Evolutionary conservation across 257 asterid species (phyloP).

Genomic region (Petunia axillaris): DNA sequence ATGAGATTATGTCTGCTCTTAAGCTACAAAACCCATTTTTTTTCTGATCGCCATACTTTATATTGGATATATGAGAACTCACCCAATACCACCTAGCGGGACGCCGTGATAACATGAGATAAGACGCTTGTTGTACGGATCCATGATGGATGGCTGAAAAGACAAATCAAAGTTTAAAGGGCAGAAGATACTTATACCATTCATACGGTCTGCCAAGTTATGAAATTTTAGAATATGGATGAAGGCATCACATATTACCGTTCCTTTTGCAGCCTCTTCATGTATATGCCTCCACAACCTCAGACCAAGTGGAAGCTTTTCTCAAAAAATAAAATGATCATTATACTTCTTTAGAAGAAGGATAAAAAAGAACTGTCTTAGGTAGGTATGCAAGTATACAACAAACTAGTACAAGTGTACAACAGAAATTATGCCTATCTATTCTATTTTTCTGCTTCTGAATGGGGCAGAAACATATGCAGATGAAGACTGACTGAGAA

Average conservation of each 20-base stretch:
- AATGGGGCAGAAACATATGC: conserved; percentile 19
- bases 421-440: background rate
- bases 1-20: background rate
- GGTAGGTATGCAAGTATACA: background rate
- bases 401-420: background rate
- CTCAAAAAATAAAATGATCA: conserved; percentile 8
- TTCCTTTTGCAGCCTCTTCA: conserved; percentile 48
- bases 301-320: conserved; percentile 51
- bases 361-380: background rate
- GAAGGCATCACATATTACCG: conserved; percentile 42
- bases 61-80: conserved; percentile 26
- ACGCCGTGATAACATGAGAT: conserved; percentile 86
- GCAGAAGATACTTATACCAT: conserved; percentile 36
- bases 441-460: conserved; percentile 6
- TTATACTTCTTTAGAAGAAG: conserved; percentile 7
- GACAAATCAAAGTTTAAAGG: background rate
- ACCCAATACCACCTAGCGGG: conserved; percentile 97
- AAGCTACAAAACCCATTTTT: background rate
- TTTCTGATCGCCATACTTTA: background rate
- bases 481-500: background rate
- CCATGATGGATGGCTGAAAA: conserved; percentile 60
- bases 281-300: conserved; percentile 44
- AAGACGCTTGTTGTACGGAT: conserved; percentile 78
- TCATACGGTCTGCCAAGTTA: conserved; percentile 18
- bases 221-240: conserved; percentile 3